Evolutionary conservation across 2,329 filamentous ascomycete genomes (phyloP).

Genomic region (Sodiomyces alkalinus): DNA sequence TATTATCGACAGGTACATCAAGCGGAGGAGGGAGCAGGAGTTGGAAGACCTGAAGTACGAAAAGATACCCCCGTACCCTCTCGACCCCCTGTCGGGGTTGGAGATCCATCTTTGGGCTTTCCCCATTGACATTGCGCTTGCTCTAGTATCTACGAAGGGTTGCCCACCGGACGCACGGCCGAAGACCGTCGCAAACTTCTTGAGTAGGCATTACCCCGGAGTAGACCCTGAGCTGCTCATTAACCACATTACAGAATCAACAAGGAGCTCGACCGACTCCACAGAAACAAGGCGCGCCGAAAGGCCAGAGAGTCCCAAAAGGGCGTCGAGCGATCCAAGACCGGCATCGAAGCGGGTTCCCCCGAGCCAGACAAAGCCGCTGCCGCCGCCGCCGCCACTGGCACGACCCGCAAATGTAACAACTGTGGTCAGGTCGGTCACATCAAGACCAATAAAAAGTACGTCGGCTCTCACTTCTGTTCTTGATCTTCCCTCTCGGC

Average conservation of each 20-base stretch:
- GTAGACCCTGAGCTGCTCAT: conserved; percentile 6
- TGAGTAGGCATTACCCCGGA: conserved; percentile 6
- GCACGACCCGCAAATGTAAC: conserved; percentile 83
- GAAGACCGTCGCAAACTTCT: conserved; percentile 8
- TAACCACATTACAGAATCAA: conserved; percentile 35
- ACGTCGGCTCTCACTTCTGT: conserved; percentile 17
- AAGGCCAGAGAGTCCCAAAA: conserved; percentile 87
- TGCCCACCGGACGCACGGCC: conserved; percentile 7
- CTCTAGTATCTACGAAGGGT: conserved; percentile 10
- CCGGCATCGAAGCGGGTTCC: conserved; percentile 26
- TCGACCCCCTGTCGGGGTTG: conserved; percentile 5
- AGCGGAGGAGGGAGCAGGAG: conserved; percentile 56
- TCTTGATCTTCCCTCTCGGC: conserved; percentile 11
- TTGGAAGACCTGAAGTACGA: conserved; percentile 31
- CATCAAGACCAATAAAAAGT: conserved; percentile 99
- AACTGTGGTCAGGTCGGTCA: conserved; percentile 95
- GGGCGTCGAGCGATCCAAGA: conserved; percentile 31
- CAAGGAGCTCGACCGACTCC: conserved; percentile 66
- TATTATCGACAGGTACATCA: conserved; percentile 80
- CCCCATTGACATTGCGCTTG: conserved; percentile 7
- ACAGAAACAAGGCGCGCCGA: conserved; percentile 82
- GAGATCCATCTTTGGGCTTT: conserved; percentile 6
- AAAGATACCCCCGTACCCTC: conserved; percentile 1
- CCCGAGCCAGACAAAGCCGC: conserved; percentile 39
- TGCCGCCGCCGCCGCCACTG: no score